Conservation (phyloP, 768 basidiomycete species). For the Boletus rubropictus region DNA sequence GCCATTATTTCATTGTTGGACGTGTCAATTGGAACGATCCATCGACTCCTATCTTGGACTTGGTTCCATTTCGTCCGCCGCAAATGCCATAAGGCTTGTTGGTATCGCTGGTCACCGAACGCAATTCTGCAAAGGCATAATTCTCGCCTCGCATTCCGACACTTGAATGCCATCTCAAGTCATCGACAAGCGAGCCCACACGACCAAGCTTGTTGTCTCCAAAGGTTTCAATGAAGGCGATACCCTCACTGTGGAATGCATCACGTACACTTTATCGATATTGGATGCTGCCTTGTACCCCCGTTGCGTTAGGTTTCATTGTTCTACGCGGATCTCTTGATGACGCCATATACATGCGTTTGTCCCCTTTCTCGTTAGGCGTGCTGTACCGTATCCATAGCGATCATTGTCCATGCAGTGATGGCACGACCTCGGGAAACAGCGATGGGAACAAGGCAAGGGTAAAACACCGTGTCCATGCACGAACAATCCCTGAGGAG, state of each 20-base stretch:
- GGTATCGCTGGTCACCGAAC: constrained; percentile 44
- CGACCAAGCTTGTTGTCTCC: constrained; percentile 54
- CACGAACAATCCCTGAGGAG: constrained; percentile 9
- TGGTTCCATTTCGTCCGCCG: constrained; percentile 45
- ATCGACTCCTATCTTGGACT: constrained; percentile 51
- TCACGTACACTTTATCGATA: constrained; percentile 54
- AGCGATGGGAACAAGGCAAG: constrained; percentile 7
- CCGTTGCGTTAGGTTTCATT: constrained; percentile 52
- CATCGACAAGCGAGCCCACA: constrained; percentile 39
- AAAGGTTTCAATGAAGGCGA: constrained; percentile 38
- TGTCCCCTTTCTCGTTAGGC: constrained; percentile 1
- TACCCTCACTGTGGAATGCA: constrained; percentile 36
- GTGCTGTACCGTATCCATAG: constrained; percentile 6
- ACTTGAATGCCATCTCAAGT: constrained; percentile 55
- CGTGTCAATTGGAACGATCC: constrained; percentile 57
- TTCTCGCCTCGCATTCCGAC: no score
- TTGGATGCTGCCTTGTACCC: constrained; percentile 52
- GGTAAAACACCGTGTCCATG: constrained; percentile 20
- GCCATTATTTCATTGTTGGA: constrained; percentile 36
- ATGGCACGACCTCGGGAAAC: constrained; percentile 2
- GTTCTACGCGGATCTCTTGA: constrained; percentile 55
- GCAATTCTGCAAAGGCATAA: no score
- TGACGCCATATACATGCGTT: constrained; percentile 54
- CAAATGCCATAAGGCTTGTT: constrained; percentile 44
- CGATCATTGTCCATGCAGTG: constrained; percentile 32